Conservation (phyloP, 2,329 filamentous ascomycete species). For the Arthrinium puccinioides region DNA sequence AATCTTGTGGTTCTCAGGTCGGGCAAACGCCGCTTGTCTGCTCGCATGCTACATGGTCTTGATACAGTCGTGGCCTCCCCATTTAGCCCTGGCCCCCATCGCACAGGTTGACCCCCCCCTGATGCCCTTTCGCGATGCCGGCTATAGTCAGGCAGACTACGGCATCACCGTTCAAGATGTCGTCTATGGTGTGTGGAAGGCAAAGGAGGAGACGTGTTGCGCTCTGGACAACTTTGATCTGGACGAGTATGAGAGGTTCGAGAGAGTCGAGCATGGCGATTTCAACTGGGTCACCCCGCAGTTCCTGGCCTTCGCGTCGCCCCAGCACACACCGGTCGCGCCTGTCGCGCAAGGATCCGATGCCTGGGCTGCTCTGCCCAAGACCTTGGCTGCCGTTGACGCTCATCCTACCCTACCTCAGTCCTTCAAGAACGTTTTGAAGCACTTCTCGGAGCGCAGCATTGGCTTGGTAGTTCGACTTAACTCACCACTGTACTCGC, state of each 20-base stretch:
- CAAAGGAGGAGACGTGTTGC: slow-evolving; percentile 91
- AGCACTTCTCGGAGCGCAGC: slow-evolving; percentile 79
- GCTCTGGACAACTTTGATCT: slow-evolving; percentile 90
- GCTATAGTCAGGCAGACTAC: slow-evolving; percentile 97
- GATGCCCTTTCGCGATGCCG: slow-evolving; percentile 98
- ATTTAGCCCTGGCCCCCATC: slow-evolving; percentile 89
- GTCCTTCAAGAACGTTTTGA: slow-evolving; percentile 93
- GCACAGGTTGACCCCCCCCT: slow-evolving; percentile 93
- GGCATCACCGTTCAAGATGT: slow-evolving; percentile 93
- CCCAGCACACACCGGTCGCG: slow-evolving; percentile 71
- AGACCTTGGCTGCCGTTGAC: slow-evolving; percentile 66
- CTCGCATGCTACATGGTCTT: slow-evolving; percentile 98
- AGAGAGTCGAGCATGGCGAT: slow-evolving; percentile 95
- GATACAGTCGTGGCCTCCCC: slow-evolving; percentile 95
- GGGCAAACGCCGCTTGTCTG: slow-evolving; percentile 89
- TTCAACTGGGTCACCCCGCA: slow-evolving; percentile 99
- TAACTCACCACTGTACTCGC: slow-evolving; percentile 92
- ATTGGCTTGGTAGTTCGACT: slow-evolving; percentile 90
- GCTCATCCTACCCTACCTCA: slow-evolving; percentile 63
- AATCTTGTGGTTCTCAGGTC: slow-evolving; percentile 49
- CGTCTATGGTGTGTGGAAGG: slow-evolving; percentile 97
- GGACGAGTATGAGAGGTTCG: slow-evolving; percentile 93
- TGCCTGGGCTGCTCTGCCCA: slow-evolving; percentile 66
- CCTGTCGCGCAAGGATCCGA: slow-evolving; percentile 68
- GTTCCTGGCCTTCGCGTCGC: slow-evolving; percentile 94